Conservation (phyloP, 306 rosid genomes). For the Inga oerstediana region DNA sequence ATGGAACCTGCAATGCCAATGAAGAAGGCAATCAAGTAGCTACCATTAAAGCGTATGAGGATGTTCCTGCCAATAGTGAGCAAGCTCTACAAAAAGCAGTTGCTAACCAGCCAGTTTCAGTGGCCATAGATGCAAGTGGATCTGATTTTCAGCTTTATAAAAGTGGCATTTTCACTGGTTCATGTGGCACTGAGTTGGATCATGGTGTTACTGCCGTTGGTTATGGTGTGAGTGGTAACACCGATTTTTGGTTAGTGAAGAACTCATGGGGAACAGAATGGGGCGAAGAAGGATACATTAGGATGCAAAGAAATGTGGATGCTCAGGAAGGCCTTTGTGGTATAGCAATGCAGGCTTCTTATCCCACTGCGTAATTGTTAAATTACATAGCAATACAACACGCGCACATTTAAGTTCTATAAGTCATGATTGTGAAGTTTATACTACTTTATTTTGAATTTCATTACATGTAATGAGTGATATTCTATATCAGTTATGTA, state of each 20-base stretch:
- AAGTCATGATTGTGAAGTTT: not conserved
- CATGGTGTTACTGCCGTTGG: not conserved
- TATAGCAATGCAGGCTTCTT: slow-evolving; percentile 1
- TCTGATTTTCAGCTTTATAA: not conserved
- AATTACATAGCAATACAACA: not conserved
- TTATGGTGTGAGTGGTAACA: not conserved
- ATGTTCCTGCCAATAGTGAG: not conserved
- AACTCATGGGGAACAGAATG: not conserved
- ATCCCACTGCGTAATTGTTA: not conserved
- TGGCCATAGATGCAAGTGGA: not conserved
- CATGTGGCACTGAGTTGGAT: not conserved
- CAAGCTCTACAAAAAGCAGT: not conserved
- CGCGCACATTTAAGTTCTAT: not conserved
- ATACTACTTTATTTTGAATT: not conserved
- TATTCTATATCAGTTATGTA: not conserved
- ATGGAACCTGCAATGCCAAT: not conserved
- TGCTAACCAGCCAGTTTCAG: not conserved
- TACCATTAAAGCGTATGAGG: not conserved
- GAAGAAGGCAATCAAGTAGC: not conserved
- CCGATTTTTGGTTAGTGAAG: not conserved
- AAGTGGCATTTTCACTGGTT: not conserved
- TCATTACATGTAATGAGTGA: not conserved
- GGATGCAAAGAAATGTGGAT: not conserved
- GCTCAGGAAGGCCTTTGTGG: not conserved
- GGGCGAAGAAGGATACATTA: not conserved